Evolutionary conservation across 179 eudicot genomes (phyloP), one percentile per base, ranked within the genome.

Genomic region (Heliamphora pulchella): DNA sequence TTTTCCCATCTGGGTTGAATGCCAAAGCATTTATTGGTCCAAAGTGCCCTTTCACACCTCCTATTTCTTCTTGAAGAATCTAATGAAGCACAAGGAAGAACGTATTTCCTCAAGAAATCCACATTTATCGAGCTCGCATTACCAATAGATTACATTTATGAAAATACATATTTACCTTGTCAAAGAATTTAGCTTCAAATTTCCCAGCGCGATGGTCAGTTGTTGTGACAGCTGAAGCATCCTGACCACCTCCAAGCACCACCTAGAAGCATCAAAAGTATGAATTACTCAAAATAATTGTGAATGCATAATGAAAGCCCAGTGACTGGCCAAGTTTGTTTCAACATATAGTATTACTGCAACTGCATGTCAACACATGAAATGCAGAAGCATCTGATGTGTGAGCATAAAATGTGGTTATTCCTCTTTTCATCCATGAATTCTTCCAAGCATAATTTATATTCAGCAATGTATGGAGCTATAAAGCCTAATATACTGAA

Each of bases 21-120:
- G 98, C 97, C 86, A 95, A 82, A 68, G 98, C 98, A 86, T 95
- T 95, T 13, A 95, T 90, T 18, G 98, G 98, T 71, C 98, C 97
- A 62, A 95, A 95, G 81, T 95, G 98, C 58, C 97, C 98, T 87
- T 92, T 95, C 13, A 95, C 97, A 7, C 97, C 97, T 65, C 98
- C 98, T 47, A 95, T 91, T 84, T 93, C 97, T 86, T 87, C 91
- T 74, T 83, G 79, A 18, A 93, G 92, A 82, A 95, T 88, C 98
- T 95, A 44, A 14, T 2, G 4, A 39, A 43, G 80, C 64, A 84
- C 44, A 78, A 61, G 31, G 68, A 50, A 77, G 47, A 55, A 13
- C 9, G 54, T 62, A 75, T 11, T 58, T 47, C 18, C 0, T 8
- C 11, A 50, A 57, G 46, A 14, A 5, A 14, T 8, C 3, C 13